phyloP scores from a whole-genome alignment of 768 basidiomycete species.

The Porphyrellus cyaneotinctus region DNA sequence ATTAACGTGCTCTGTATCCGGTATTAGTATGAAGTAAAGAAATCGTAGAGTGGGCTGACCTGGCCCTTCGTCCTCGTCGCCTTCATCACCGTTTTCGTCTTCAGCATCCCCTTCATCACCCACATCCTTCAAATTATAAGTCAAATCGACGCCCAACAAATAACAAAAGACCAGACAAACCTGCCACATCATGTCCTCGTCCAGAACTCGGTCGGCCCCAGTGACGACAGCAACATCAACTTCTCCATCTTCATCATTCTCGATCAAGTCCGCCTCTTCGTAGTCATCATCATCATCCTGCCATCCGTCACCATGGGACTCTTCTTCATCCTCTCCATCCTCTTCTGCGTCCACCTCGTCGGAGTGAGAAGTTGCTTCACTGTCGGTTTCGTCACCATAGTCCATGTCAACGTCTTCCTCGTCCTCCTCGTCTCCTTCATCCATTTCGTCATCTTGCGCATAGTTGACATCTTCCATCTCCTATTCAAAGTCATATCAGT shows the following conservation, averaged over 20 bases:
- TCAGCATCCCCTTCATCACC: constrained; percentile 50
- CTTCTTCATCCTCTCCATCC: constrained; percentile 54
- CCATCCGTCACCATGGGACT: constrained; percentile 47
- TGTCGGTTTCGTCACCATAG: constrained; percentile 77
- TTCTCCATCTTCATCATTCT: constrained; percentile 56
- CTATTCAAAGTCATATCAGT: constrained; percentile 36
- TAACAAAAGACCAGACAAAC: constrained; percentile 30
- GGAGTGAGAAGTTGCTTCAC: constrained; percentile 74
- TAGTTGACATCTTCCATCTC: constrained; percentile 84
- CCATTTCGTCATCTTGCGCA: constrained; percentile 68
- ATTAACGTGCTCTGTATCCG: constrained; percentile 43
- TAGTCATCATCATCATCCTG: constrained; percentile 51
- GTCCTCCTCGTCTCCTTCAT: constrained; percentile 74
- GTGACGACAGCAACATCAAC: constrained; percentile 47
- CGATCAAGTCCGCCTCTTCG: constrained; percentile 56
- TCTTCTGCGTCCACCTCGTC: constrained; percentile 67
- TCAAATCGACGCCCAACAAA: constrained; percentile 9
- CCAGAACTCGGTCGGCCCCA: constrained; percentile 45
- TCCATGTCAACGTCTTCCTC: constrained; percentile 88
- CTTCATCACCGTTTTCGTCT: constrained; percentile 61
- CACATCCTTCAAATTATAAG: constrained; percentile 41
- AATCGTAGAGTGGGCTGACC: constrained; percentile 8
- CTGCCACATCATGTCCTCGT: constrained; percentile 57
- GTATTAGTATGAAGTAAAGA: constrained; percentile 7
- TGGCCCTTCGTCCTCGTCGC: constrained; percentile 34